Conservation (phyloP, 2,329 filamentous ascomycete genomes). For the Tolypocladium inflatum region DNA sequence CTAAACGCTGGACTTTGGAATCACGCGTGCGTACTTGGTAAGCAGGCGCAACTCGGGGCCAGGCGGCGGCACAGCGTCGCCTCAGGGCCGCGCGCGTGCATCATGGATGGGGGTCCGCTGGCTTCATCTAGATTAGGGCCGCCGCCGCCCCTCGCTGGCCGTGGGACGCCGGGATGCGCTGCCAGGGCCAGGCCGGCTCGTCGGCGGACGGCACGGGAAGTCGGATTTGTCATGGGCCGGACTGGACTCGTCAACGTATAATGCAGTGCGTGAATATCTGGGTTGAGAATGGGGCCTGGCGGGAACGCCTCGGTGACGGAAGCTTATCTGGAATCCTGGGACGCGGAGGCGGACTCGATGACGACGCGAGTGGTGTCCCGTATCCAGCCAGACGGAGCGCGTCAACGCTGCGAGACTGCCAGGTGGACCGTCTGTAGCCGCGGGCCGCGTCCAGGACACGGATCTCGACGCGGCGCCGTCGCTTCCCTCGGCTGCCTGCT, state of each 20-base stretch:
- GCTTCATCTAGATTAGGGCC: background rate
- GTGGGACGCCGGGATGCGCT: background rate
- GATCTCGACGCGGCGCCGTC: too few species aligned
- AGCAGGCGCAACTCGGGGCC: too few species aligned
- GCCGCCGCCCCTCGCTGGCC: background rate
- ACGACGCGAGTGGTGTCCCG: background rate
- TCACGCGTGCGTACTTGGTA: background rate
- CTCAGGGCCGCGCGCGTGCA: background rate
- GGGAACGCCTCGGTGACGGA: background rate
- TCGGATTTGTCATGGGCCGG: background rate
- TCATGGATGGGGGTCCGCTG: background rate
- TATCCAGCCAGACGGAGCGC: too few species aligned
- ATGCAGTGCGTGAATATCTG: background rate
- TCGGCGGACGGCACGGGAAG: background rate
- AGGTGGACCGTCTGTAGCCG: too few species aligned
- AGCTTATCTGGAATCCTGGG: background rate
- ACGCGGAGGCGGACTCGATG: background rate
- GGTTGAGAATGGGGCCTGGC: background rate
- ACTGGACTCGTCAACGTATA: background rate
- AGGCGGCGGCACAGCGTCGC: background rate
- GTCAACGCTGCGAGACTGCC: too few species aligned
- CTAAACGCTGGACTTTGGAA: background rate
- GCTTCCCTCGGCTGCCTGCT: too few species aligned
- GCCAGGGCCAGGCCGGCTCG: background rate
- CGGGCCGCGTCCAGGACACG: too few species aligned